Evolutionary conservation across 441 rosid species (phyloP), one percentile per base, ranked within the genome.

Genomic region (Arabidopsis lyrata): DNA sequence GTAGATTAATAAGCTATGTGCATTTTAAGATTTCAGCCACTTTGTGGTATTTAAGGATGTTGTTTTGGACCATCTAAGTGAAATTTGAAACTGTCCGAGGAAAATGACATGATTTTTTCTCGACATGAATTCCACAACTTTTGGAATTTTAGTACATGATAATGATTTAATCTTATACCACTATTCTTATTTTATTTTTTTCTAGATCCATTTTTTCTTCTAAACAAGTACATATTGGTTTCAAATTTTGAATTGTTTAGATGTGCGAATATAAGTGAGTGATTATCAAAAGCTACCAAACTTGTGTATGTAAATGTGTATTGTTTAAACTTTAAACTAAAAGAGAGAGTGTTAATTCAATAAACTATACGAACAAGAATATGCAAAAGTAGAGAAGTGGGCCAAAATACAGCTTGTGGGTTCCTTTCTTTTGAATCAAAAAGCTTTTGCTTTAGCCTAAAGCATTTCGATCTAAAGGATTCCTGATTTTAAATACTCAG

Each of bases 401-500:
- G 72, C 13, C 66, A 57, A 35, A 35, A 64, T 38, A 49, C 13
- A 31, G 55, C 67, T 64, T 48, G 59, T 70, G 76, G 20, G 14
- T 56, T 56, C 58, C 76, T 76, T 70, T 0, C 66, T 76, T 76
- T 70, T 64, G 72, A 56, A 70, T 63, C 66, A 76, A 70, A 70
- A 70, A 70, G 62, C 60, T 70, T 63, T 76, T 76, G 71, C 80
- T 76, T 76, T 76, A n/a, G 72, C 80, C 75, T 70, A 63, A 76
- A 76, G 76, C 72, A 76, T 55, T 76, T 29, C 10, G 41, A 57
- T 76, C 56, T 47, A 63, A 42, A 75, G 16, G 29, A 70, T 68
- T 58, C 6, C 3, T 62, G 13, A 27, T 22, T n/a, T 61, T 35
- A 61, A 53, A 39, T 22, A 59, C 29, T 34, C 16, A 27, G 14